Evolutionary conservation across 164 flowering plant species (phyloP).

Genomic region (Buxus sempervirens): DNA sequence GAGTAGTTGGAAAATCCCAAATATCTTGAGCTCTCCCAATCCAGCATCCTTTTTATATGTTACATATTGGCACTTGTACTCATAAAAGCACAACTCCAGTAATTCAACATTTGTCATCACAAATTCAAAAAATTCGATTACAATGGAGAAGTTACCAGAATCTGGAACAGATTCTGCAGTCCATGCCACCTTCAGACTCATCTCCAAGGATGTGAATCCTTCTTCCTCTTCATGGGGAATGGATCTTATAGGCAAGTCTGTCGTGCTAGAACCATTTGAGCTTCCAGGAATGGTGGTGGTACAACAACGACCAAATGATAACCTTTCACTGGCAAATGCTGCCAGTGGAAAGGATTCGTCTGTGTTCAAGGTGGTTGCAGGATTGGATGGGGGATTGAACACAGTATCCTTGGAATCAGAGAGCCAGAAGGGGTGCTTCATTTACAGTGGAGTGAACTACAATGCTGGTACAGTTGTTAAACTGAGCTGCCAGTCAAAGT

Average conservation of each 20-base stretch:
- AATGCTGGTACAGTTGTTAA: constrained; percentile 26
- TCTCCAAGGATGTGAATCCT: constrained; percentile 24
- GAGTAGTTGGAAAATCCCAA: too few species aligned
- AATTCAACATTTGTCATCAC: constrained; percentile 30
- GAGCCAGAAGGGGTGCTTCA: constrained; percentile 36
- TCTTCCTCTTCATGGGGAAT: constrained; percentile 4
- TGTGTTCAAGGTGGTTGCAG: constrained; percentile 43
- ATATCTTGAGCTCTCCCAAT: too few species aligned
- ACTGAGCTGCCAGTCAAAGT: constrained; percentile 38
- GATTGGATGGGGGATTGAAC: constrained; percentile 45
- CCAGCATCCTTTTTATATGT: too few species aligned
- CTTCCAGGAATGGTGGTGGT: constrained; percentile 43
- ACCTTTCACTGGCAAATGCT: constrained; percentile 19
- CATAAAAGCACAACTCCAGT: too few species aligned
- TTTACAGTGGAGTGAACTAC: constrained; percentile 23
- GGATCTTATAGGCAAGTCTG: constrained; percentile 33
- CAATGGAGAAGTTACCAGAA: constrained; percentile 46
- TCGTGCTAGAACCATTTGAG: constrained; percentile 50
- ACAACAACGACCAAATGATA: constrained; percentile 25
- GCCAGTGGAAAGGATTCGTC: constrained; percentile 15
- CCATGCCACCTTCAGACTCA: constrained; percentile 73
- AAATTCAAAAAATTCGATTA: constrained; percentile 35
- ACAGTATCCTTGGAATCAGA: constrained; percentile 46
- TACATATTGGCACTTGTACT: too few species aligned
- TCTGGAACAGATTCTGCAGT: constrained; percentile 55